These are phyloP conservation scores for Oryza rufipogon DNA, from an alignment of 176 grass and related monocot species.

Conservation along the genomic window DNA sequence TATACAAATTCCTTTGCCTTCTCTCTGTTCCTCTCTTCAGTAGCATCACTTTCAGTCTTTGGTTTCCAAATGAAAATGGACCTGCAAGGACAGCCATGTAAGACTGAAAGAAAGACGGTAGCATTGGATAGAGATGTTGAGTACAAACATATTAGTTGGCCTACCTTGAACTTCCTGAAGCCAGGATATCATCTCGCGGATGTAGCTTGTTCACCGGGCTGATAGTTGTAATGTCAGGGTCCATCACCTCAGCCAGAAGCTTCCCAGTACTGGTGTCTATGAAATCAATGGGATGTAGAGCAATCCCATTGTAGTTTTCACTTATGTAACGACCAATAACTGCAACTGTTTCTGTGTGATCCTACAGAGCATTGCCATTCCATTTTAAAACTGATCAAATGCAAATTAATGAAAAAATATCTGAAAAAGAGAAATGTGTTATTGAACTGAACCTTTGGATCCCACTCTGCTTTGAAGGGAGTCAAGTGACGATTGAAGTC, in stretches of 20 bases:
- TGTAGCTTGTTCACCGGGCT: slow-evolving; percentile 94
- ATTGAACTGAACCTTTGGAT: slow-evolving; percentile 73
- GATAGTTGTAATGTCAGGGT: slow-evolving; percentile 89
- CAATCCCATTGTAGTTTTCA: slow-evolving; percentile 89
- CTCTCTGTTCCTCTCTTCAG: slow-evolving; percentile 47
- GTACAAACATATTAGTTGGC: not conserved
- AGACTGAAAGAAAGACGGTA: not conserved
- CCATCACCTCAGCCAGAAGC: slow-evolving; percentile 84
- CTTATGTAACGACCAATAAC: slow-evolving; percentile 97
- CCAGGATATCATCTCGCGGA: slow-evolving; percentile 71
- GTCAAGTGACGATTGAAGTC: slow-evolving; percentile 98
- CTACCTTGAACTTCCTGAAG: slow-evolving; percentile 91
- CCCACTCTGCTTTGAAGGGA: slow-evolving; percentile 97
- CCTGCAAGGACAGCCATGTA: slow-evolving; percentile 42
- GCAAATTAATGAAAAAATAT: not conserved
- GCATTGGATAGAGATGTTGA: not conserved
- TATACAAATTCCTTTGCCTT: slow-evolving; percentile 76
- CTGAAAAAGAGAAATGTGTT: not conserved
- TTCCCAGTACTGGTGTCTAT: slow-evolving; percentile 85
- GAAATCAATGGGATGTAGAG: slow-evolving; percentile 96
- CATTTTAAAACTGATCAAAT: not conserved
- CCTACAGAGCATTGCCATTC: slow-evolving; percentile 46
- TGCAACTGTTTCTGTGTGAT: slow-evolving; percentile 76
- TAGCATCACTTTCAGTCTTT: slow-evolving; percentile 40
- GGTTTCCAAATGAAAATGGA: slow-evolving; percentile 94